Evolutionary conservation across 2,329 filamentous ascomycete species (phyloP), one percentile per base, ranked within the genome.

Genomic region (Pyrenophora teres): DNA sequence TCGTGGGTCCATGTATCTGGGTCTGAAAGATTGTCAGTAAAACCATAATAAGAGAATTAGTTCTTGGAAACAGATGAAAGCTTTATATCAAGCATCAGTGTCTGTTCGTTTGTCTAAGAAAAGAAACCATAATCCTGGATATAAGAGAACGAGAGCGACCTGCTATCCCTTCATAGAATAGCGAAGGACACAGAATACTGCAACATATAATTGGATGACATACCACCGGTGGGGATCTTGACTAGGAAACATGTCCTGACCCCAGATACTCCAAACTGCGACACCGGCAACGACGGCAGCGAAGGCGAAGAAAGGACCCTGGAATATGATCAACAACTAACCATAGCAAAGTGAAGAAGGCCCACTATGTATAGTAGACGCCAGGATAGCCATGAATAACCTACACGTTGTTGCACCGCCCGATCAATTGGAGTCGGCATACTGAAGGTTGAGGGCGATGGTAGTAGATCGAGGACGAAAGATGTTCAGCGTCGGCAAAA

Each of bases 201-300:
- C 27, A 12, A 30, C 12, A 10, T 12, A 30, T 43, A 5, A 45
- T 41, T 16, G 8, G n/a, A 12, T 37, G 21, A 61, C 64, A 78
- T 84, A 78, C 90, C 82, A 54, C 92, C 92, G 23, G 79, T 89
- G n/a, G 92, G 92, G 91, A 69, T 96, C 92, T 59, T 86, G 79
- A 3, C 83, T 74, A 0, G 92, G 92, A 66, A 97, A 96, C 67
- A 97, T 83, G 57, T 93, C 90, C 46, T 84, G 82, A 50, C 91
- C 91, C 87, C 89, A 95, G 64, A 97, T 93, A 15, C 84, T 83
- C 87, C 89, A 96, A 36, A 84, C 85, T 13, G 91, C 88, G 2
- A 88, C 91, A 2, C 89, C 90, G 6, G 89, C 89, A 12, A 97
- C 83, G 45, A 95, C 81, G 8, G 89, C 90, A 4, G 88, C 86